Percentiles rank a stretch among this genome's conserved stretches.
Conservation (phyloP, 2,329 filamentous ascomycete species). For the Pezicula carpinea region DNA sequence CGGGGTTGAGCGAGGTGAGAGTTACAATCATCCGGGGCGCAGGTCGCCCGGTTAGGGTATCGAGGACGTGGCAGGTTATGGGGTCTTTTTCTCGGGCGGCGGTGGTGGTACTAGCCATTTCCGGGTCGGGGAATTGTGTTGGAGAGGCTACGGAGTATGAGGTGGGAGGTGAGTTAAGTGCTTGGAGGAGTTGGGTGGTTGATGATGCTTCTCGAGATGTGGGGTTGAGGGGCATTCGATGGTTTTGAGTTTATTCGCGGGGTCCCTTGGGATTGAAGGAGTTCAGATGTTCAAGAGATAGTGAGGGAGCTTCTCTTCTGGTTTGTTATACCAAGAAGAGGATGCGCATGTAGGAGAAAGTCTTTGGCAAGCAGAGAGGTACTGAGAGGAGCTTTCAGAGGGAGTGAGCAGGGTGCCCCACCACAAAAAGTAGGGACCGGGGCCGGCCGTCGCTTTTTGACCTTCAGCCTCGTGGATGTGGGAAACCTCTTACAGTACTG, state of each 20-base stretch:
- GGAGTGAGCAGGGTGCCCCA: too few species aligned
- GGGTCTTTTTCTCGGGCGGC: slow-evolving; percentile 37
- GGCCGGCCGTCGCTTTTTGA: too few species aligned
- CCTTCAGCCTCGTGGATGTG: too few species aligned
- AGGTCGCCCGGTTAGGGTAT: slow-evolving; percentile 71
- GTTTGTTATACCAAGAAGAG: too few species aligned
- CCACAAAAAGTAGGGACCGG: too few species aligned
- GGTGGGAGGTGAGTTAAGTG: background rate
- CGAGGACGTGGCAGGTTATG: slow-evolving; percentile 84
- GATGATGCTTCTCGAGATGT: background rate
- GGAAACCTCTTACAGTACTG: too few species aligned
- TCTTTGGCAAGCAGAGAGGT: too few species aligned
- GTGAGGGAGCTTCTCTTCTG: background rate
- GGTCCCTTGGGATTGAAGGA: too few species aligned
- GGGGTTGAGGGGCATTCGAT: background rate
- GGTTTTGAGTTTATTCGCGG: too few species aligned
- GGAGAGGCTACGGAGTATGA: background rate
- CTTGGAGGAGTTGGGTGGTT: background rate
- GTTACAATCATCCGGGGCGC: slow-evolving; percentile 61
- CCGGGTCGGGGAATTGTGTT: too few species aligned
- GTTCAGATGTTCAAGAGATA: background rate
- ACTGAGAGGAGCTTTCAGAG: too few species aligned
- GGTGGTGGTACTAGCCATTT: background rate
- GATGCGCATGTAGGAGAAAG: too few species aligned
- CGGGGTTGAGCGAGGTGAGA: slow-evolving; percentile 23